Evolutionary conservation across 352 stramenopile species (phyloP), one percentile per base, ranked within the genome.

Genomic region (Pythium dissotocum): DNA sequence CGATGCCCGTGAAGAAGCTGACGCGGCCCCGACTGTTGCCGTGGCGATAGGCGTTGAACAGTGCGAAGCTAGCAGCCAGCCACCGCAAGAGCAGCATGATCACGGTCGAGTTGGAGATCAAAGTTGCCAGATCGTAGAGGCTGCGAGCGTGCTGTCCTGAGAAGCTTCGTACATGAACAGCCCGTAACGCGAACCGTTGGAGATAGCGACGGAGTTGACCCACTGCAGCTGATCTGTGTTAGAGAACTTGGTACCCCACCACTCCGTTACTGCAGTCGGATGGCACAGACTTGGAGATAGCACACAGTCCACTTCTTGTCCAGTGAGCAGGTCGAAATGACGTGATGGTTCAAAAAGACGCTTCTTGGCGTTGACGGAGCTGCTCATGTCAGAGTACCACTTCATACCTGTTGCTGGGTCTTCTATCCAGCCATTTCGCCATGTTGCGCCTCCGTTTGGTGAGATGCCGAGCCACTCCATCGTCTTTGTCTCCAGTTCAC

Each of bases 381-480:
- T 76, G 26, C 74, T 48, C 6, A 88, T 46, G 48, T 80, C 72
- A 4, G 77, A 77, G 57, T 71, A 61, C 65, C 76, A 79, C 21
- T 63, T 58, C 44, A 48, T 53, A 2, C 52, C 52, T 9, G 24
- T 40, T 1, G 65, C 65, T 1, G 49, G 55, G 0, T 73, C 72
- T 38, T 87, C 75, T 35, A 80, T 51, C 77, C 78, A 88, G 14
- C 80, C 80, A 38, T 88, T 80, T 12, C 61, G 52, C 80, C 78
- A 85, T 2, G 55, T 52, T 0, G 66, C 72, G 5, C 69, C 64
- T 10, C 65, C 59, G 36, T 26, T 42, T n/a, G 28, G 16, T 18
- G 48, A 14, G 26, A 24, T 35, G 13, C 9, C 65, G 21, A 85
- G 71, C 80, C 76, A 86, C 52, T 80, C 55, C 26, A 57, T 57